Base-by-base conservation (phyloP, 2,329 filamentous ascomycete genomes). In the Botrytis deweyae region DNA sequence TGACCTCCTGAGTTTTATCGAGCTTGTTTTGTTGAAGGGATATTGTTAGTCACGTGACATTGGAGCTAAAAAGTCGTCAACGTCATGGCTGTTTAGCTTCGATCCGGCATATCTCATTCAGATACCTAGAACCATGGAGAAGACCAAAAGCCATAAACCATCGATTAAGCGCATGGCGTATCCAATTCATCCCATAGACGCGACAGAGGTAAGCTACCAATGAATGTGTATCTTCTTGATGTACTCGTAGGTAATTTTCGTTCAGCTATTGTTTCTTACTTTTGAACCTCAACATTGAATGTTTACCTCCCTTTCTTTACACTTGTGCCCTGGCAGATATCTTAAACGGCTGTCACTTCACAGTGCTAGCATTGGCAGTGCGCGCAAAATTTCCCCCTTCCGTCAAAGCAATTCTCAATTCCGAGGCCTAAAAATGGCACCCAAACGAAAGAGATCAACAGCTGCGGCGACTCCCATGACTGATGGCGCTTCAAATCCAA, bases 361-460 rank as follows among this genome's bases (percentile, higher is more conserved):
- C 22, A 36, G 18, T 12, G 22, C 52, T 29, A 62, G 40, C 29
- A 61, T 49, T 22, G 20, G 63, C 14, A 29, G 52, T 46, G 18
- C n/a, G 59, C 61, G 46, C n/a, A 72, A 40, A 49, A 38, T 7
- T 33, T 16, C 18, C 22, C n/a, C 29, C 25, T 16, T 20, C 62
- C 42, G 18, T 25, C 42, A 8, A 42, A 22, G 7, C n/a, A 42
- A 18, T 59, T 68, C 25, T 46, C 33, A 25, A 38, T 9, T 44
- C 46, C 46, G 33, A 20, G 29, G 55, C 40, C 25, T 70, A 40
- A 58, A 68, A 59, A 80, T 80, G 80, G 76, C 77, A 74, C 78
- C 78, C 0, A 81, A 80, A 64, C 79, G 77, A 33, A 80, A 79
- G 74, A 79, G 79, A 74, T 78, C 78, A 14, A 76, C 78, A 6